A percentile compares a stretch with the other conserved stretches of the same genome.
Evolutionary conservation across 2,329 filamentous ascomycete species (phyloP).

Genomic region (Trichoderma arundinaceum): DNA sequence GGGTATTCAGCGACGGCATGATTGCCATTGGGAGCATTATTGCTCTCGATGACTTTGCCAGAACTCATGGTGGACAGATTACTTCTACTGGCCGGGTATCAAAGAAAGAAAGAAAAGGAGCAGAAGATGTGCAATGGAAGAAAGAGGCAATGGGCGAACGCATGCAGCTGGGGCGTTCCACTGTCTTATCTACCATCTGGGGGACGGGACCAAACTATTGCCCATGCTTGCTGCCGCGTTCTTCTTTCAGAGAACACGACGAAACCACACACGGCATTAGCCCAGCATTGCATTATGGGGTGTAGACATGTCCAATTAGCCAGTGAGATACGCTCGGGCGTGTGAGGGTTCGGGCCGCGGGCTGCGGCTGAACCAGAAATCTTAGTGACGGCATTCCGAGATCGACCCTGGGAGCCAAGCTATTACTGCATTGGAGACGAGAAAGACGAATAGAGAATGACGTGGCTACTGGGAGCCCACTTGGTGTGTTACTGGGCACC

Average conservation of each 20-base stretch:
- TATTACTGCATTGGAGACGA: constrained; percentile 5
- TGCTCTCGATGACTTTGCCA: constrained; percentile 31
- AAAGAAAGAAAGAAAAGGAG: neutral
- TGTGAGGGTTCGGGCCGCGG: constrained; percentile 30
- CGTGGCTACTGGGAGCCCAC: constrained; percentile 8
- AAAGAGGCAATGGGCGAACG: neutral
- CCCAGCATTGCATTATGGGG: neutral
- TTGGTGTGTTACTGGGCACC: constrained; percentile 7
- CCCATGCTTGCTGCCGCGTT: neutral
- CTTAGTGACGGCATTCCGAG: constrained; percentile 20
- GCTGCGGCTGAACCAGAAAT: constrained; percentile 16
- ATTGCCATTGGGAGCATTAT: constrained; percentile 36
- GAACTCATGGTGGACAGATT: constrained; percentile 36
- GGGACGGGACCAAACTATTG: neutral
- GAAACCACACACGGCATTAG: constrained; percentile 2
- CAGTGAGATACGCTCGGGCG: constrained; percentile 13
- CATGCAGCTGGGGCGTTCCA: constrained; percentile 13
- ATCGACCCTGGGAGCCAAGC: constrained; percentile 24
- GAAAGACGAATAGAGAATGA: constrained; percentile 23
- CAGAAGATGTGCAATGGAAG: neutral
- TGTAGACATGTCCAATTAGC: neutral
- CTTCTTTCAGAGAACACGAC: neutral
- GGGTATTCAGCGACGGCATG: constrained; percentile 33
- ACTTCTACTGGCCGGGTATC: constrained; percentile 28
- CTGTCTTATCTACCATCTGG: constrained; percentile 22